These are phyloP conservation scores for Heritiera littoralis DNA, from an alignment of 345 rosid genomes.

Conservation along the genomic window DNA sequence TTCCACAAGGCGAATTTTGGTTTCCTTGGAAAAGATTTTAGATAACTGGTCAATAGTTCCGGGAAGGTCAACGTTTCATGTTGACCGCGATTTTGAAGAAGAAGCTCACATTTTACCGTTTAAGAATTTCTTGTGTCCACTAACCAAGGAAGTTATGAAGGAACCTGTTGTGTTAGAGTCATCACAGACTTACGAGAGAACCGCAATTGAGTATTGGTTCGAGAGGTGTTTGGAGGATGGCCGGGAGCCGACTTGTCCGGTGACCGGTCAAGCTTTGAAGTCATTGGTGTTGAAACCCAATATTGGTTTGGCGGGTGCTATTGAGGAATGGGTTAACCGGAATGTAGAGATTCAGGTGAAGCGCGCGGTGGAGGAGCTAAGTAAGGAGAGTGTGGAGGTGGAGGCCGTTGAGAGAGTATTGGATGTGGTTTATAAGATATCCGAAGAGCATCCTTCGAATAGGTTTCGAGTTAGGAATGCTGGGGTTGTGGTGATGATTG, in stretches of 20 bases:
- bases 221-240: constrained; percentile 39
- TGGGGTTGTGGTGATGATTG: constrained; percentile 34
- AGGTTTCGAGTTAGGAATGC: constrained; percentile 39
- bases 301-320: constrained; percentile 45
- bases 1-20: constrained; percentile 30
- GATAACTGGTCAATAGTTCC: constrained; percentile 31
- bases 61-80: constrained; percentile 6
- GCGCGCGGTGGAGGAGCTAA: constrained; percentile 32
- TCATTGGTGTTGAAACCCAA: constrained; percentile 39
- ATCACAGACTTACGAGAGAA: constrained; percentile 46
- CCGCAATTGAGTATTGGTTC: constrained; percentile 44
- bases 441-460: constrained; percentile 39
- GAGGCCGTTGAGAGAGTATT: constrained; percentile 33
- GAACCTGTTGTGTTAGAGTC: constrained; percentile 50
- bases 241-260: constrained; percentile 42
- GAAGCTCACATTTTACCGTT: constrained; percentile 39
- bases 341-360: constrained; percentile 38
- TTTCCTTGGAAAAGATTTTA: constrained; percentile 36
- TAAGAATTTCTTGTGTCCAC: constrained; percentile 45
- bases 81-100: constrained; percentile 33
- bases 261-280: constrained; percentile 44
- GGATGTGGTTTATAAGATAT: constrained; percentile 34
- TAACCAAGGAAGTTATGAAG: constrained; percentile 51
- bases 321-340: constrained; percentile 51
- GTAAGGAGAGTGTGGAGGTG: constrained; percentile 26